Conservation (phyloP, 2,329 filamentous ascomycete species). For the Colletotrichum sp. region DNA sequence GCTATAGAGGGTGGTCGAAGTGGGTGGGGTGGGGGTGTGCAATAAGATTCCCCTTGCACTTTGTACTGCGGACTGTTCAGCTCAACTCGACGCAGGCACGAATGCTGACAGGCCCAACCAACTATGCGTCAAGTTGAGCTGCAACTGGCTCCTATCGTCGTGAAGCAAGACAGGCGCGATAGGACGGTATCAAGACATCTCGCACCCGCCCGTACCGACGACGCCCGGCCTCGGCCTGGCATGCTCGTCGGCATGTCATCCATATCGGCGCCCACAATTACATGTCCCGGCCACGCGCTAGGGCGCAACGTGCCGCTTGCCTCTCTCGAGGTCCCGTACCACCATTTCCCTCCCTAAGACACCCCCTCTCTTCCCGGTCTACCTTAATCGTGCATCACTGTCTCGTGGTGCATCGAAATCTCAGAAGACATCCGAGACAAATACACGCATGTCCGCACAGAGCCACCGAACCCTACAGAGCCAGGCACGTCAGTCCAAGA, state of each 20-base stretch:
- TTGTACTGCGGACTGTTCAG: background rate
- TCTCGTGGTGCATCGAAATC: background rate
- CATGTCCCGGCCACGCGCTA: conserved; percentile 6
- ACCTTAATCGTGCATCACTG: conserved; percentile 3
- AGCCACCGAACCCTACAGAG: background rate
- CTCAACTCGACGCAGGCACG: background rate
- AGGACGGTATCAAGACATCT: background rate
- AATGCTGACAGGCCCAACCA: background rate
- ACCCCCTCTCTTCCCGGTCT: background rate
- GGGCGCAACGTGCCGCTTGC: conserved; percentile 14
- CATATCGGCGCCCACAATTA: background rate
- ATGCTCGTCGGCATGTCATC: background rate
- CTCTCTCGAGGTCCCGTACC: conserved; percentile 1
- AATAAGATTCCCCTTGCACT: too few relatives aligned
- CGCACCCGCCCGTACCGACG: background rate
- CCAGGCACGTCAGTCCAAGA: background rate
- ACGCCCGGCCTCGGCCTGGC: background rate
- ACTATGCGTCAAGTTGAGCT: background rate
- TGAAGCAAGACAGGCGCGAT: background rate
- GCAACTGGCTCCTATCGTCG: background rate
- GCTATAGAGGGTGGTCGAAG: too few relatives aligned
- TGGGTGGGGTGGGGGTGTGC: too few relatives aligned
- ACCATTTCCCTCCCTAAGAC: background rate
- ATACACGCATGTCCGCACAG: background rate
- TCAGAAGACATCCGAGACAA: conserved; percentile 2